A percentile compares a stretch with the other conserved stretches of the same genome.
These are phyloP conservation scores for Cryptococcus depauperatus DNA, from an alignment of 1,284 basidiomycete species.

Conservation along the genomic window DNA sequence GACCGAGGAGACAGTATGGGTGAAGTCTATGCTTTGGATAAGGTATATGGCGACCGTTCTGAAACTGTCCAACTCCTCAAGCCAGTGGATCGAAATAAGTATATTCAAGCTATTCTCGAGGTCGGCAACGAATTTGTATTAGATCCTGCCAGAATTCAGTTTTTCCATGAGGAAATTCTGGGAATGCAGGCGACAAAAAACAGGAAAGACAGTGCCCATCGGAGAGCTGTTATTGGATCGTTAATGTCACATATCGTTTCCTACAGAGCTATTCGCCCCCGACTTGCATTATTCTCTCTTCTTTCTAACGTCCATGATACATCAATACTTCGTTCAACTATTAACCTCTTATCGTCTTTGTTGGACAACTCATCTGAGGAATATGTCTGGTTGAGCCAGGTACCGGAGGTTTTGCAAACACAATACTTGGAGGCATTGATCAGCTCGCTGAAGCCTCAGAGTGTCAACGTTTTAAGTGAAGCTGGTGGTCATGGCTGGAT, in stretches of 20 bases:
- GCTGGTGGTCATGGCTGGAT: slow-evolving; percentile 19
- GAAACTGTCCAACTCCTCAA: slow-evolving; percentile 71
- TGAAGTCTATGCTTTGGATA: slow-evolving; percentile 71
- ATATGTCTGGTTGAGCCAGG: slow-evolving; percentile 17
- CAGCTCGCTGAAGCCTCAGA: slow-evolving; percentile 15
- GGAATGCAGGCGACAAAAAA: slow-evolving; percentile 44
- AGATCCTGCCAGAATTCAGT: slow-evolving; percentile 57
- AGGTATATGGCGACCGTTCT: slow-evolving; percentile 67
- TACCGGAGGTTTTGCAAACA: slow-evolving; percentile 7
- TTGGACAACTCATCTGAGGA: slow-evolving; percentile 17
- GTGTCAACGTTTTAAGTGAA: slow-evolving; percentile 18
- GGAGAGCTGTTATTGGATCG: slow-evolving; percentile 66
- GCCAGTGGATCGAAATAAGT: slow-evolving; percentile 59
- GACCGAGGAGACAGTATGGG: slow-evolving; percentile 28
- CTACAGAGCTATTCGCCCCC: slow-evolving; percentile 51
- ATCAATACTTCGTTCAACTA: slow-evolving; percentile 54
- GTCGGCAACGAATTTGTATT: slow-evolving; percentile 59
- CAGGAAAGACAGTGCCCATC: slow-evolving; percentile 61
- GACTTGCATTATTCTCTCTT: slow-evolving; percentile 55
- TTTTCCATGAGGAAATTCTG: slow-evolving; percentile 58
- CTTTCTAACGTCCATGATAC: slow-evolving; percentile 57
- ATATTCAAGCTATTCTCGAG: slow-evolving; percentile 55
- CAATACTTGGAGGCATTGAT: slow-evolving; percentile 25
- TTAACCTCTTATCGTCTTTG: slow-evolving; percentile 53
- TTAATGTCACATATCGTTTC: slow-evolving; percentile 71